Base-by-base conservation (phyloP, 352 stramenopile species). In the Phytophthora quininea region DNA sequence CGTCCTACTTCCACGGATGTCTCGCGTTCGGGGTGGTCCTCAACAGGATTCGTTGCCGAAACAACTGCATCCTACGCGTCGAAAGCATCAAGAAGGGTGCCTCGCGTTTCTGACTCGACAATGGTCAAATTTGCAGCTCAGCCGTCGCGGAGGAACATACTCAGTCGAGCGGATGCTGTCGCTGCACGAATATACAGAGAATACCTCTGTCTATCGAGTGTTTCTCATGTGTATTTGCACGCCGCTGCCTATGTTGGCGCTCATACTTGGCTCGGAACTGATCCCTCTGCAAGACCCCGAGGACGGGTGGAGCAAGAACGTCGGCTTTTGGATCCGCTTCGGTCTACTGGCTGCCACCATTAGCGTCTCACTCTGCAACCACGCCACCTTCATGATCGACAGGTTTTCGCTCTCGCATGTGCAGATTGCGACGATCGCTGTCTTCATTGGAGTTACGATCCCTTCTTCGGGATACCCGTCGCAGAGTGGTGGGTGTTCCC, bases 131-230 rank as follows among this genome's bases (percentile, higher is more conserved):
- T 6, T 56, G 11, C 46, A 63, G 32, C 0, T 63, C 11, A 63
- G 35, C 24, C 32, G 49, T 4, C 48, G 57, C 9, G 40, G 54
- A 3, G 54, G 40, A 3, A 65, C 54, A 32, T 71, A 74, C 53
- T 74, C 62, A 19, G 58, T 74, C 33, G 61, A 71, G 37, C 51
- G 67, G 10, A 48, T 74, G 27, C 32, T 68, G 19, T 57, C 61
- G 7, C 57, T 74, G 1, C 35, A 74, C 19, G 61, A 74, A 35
- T 71, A 65, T 48, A 54, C 61, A 3, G 33, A 46, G 15, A 67
- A 55, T 2, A 32, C 29, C 5, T 69, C 66, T 2, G 12, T 56
- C 12, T 30, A 27, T 5, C 33, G 35, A 27, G 52, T 56, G n/a
- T 14, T 64, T 1, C 24, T 53, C 2, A 35, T 64, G 9, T 64